Base-by-base conservation (phyloP, 129 eudicot species). In the Arctium lappa region DNA sequence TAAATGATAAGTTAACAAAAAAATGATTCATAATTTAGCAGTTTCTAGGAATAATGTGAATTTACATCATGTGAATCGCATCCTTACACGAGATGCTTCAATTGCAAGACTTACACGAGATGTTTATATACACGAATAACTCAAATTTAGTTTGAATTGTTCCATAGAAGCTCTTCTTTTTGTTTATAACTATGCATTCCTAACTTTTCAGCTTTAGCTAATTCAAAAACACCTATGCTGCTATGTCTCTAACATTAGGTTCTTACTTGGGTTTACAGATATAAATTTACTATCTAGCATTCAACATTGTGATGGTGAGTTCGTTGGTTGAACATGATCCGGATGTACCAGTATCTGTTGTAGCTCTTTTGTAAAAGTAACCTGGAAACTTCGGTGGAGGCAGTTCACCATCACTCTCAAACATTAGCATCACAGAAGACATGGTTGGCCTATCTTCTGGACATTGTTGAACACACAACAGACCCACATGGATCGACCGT, bases 361-460 rank as follows among this genome's bases (percentile, higher is more conserved):
- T 16, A 16, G 68, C 3, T 1, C n/a, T 60, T 60, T 60, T 60
- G 68, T 60, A n/a, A 16, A 16, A 74, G 36, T 8, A 75, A 29
- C 68, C 79, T 6, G 79, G 79, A 13, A 29, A 50, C 62, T 44
- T 78, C 0, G 81, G 73, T 4, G 48, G 73, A 11, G 81, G 56
- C 36, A 63, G 42, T 60, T 31, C 73, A 63, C 53, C 34, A 9
- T 78, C 44, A 8, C 73, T 31, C 44, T 46, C 44, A n/a, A 78
- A 62, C 81, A 78, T 78, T 3, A 16, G 32, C 15, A 78, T 42
- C 72, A 78, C 81, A 63, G 69, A 11, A 16, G 73, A 7, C 81
- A 78, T 77, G 34, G 71, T 76, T 34, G 91, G 91, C 69, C 91
- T 85, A 76, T 88, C 89, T 50, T 85, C 81, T 16, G 89, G 87